Evolutionary conservation across 1,139 yeast species (phyloP), one percentile per base, ranked within the genome.

Genomic region (Geotrichum cucujoidarum): DNA sequence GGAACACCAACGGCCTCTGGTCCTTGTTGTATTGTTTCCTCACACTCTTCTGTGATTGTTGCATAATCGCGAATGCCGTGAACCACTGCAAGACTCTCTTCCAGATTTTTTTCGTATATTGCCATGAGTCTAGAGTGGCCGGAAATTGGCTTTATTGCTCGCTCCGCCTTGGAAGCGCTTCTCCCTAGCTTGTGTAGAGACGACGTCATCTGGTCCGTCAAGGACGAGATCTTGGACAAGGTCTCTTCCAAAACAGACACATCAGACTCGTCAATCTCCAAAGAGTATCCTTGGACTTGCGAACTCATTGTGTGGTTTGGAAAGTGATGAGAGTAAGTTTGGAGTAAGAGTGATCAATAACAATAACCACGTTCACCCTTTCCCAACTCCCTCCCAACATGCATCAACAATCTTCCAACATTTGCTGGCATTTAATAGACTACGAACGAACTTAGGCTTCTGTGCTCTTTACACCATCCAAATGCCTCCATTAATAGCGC

Each of bases 161-260:
- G 65, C 54, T 83, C 80, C 0, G 95, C 87, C 32, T 76, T 75
- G 36, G 74, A 66, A 3, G 95, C 77, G 44, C 79, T 78, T 29
- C 64, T 65, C 2, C 86, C 75, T 40, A 89, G 76, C 43, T 69
- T 72, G 40, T 66, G 67, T 33, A 89, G 68, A 1, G 88, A 79
- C 33, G 69, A 65, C 16, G 79, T 72, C 48, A 89, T 80, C 43
- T 76, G 69, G 3, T 67, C 64, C 24, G 89, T 77, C 34, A 88
- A 65, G 17, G 73, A 74, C 40, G 76, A 75, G 5, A 89, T 78
- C 50, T 77, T 75, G 44, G 73, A 66, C 31, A 89, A 70, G 49
- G 85, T 83, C 60, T 85, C 94, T 50, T 85, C 85, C 37, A 89
- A 72, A 8, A 89, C 89, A 2, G 88, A 81, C 42, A 87, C 81